Evolutionary conservation across 2,329 filamentous ascomycete species (phyloP).

Genomic region (Dactylellina leptospora): DNA sequence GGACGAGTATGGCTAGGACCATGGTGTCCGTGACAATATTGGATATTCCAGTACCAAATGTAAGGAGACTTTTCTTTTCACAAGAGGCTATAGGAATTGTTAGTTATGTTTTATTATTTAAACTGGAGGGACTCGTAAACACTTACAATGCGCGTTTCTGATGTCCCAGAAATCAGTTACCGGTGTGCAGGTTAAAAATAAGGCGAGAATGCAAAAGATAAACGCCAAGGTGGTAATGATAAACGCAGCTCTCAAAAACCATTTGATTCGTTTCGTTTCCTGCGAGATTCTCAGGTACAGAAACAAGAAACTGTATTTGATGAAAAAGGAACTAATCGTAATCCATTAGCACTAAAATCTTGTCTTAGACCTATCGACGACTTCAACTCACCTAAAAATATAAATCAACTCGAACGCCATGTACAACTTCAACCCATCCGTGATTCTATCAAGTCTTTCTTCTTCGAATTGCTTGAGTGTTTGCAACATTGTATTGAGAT

Average conservation of each 20-base stretch:
- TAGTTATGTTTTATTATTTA: neutral
- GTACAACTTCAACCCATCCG: slow-evolving; percentile 55
- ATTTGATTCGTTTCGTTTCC: slow-evolving; percentile 56
- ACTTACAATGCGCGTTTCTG: slow-evolving; percentile 52
- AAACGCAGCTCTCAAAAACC: slow-evolving; percentile 56
- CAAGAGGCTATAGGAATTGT: slow-evolving; percentile 44
- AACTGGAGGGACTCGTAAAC: neutral
- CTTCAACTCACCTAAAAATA: slow-evolving; percentile 53
- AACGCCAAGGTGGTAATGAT: slow-evolving; percentile 58
- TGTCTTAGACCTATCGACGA: too few relatives aligned
- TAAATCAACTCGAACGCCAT: slow-evolving; percentile 56
- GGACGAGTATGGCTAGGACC: slow-evolving; percentile 58
- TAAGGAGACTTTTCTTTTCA: slow-evolving; percentile 54
- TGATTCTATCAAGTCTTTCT: slow-evolving; percentile 52
- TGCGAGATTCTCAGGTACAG: slow-evolving; percentile 56
- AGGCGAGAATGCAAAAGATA: slow-evolving; percentile 57
- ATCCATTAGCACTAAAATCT: slow-evolving; percentile 30
- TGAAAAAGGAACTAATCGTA: slow-evolving; percentile 54
- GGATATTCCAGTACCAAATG: slow-evolving; percentile 56
- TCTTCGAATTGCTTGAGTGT: slow-evolving; percentile 51
- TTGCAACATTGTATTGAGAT: slow-evolving; percentile 53
- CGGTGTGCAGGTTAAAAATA: slow-evolving; percentile 59
- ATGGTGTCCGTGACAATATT: slow-evolving; percentile 58
- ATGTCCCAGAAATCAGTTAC: slow-evolving; percentile 57
- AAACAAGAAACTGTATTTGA: slow-evolving; percentile 57